These are phyloP conservation scores for Batrachochytrium dendrobatidis DNA, from an alignment of 371 early-diverging fungal genomes.

Conservation along the genomic window DNA sequence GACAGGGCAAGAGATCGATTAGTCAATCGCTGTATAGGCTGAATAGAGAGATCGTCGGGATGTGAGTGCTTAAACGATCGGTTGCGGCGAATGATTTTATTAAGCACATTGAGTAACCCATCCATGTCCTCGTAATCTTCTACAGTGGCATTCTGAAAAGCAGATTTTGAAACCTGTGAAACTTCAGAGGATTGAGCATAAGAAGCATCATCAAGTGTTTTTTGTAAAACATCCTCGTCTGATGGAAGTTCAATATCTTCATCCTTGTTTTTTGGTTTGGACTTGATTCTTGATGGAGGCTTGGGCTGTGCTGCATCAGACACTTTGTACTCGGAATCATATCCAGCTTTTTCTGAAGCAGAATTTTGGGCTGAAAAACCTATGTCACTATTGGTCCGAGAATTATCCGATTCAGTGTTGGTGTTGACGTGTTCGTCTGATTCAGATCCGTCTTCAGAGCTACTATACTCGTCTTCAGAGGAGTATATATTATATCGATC, in stretches of 20 bases:
- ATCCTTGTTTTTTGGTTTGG: too few relatives aligned
- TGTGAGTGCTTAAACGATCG: slow-evolving; percentile 5
- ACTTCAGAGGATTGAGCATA: background rate
- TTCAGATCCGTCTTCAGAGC: background rate
- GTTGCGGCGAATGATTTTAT: slow-evolving; percentile 13
- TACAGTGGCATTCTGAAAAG: slow-evolving; percentile 11
- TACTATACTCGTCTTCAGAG: background rate
- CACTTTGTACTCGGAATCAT: background rate
- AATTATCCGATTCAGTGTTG: background rate
- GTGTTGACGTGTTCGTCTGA: background rate
- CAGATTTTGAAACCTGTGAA: background rate
- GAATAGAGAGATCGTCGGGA: background rate
- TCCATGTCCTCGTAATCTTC: slow-evolving; percentile 26
- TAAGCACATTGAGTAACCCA: slow-evolving; percentile 16
- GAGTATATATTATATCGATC: background rate
- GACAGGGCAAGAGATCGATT: background rate
- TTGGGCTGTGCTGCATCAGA: background rate
- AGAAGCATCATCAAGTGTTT: background rate
- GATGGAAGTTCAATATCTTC: background rate
- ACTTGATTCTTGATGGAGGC: too few relatives aligned
- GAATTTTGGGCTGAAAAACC: background rate
- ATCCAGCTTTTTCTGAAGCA: background rate
- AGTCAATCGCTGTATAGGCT: background rate
- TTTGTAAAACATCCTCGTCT: background rate
- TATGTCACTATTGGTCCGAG: background rate